Evolutionary conservation across 1,284 basidiomycete genomes (phyloP).

Genomic region (Sporisorium graminicola): DNA sequence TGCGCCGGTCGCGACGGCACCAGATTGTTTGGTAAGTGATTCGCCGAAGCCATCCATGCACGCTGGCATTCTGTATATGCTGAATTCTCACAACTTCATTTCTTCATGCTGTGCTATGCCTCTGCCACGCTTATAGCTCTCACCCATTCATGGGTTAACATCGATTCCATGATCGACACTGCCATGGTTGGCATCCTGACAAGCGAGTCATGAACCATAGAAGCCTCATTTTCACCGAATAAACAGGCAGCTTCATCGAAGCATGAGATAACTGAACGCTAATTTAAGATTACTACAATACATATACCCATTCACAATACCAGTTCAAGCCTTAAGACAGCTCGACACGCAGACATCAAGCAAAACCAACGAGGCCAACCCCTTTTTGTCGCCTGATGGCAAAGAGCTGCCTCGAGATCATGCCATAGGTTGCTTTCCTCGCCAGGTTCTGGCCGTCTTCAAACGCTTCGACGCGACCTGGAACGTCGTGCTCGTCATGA

Average conservation of each 20-base stretch:
- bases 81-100: too few relatives aligned
- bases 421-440: conserved; percentile 63
- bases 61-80: too few relatives aligned
- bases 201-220: conserved; percentile 19
- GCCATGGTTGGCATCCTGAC: conserved; percentile 87
- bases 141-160: conserved; percentile 90
- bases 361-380: conserved; percentile 48
- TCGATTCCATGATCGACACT: conserved; percentile 90
- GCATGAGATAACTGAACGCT: conserved; percentile 5
- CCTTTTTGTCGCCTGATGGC: conserved; percentile 48
- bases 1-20: conserved; percentile 94
- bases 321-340: too few relatives aligned
- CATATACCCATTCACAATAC: conserved; percentile 19
- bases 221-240: background rate
- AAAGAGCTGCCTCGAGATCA: conserved; percentile 65
- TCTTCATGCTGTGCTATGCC: too few relatives aligned
- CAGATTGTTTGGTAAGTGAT: conserved; percentile 83
- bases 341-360: too few relatives aligned
- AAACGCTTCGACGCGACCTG: conserved; percentile 34
- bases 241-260: background rate
- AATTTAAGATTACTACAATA: conserved; percentile 12
- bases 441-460: conserved; percentile 60
- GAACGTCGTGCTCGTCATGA: conserved; percentile 30
- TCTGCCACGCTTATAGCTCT: conserved; percentile 35
- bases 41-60: too few relatives aligned